These are phyloP conservation scores for Pezicula radicicola DNA, from an alignment of 2,329 filamentous ascomycete genomes.

Conservation along the genomic window DNA sequence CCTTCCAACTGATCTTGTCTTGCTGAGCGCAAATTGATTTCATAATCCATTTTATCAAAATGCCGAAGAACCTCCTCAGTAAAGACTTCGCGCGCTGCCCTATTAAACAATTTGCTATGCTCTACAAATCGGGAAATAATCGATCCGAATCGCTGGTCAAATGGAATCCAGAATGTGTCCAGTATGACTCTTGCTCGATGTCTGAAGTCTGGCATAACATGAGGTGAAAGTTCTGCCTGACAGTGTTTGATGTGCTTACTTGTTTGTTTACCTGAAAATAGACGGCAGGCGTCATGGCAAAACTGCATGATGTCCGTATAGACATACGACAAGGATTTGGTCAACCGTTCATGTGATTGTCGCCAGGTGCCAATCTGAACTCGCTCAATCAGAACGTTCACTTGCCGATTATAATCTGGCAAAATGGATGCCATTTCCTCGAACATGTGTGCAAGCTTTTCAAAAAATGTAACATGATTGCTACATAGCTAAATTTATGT, in stretches of 20 bases:
- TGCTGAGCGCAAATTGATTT: neutral
- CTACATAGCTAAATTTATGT: neutral
- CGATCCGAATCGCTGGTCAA: neutral
- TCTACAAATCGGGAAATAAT: neutral
- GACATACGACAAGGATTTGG: neutral
- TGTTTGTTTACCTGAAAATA: neutral
- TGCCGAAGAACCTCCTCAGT: neutral
- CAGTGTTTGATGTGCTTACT: neutral
- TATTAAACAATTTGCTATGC: neutral
- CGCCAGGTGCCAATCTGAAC: neutral
- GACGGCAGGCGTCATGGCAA: neutral
- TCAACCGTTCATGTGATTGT: neutral
- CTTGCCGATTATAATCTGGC: neutral
- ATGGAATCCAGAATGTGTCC: neutral
- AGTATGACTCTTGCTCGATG: neutral
- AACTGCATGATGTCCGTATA: neutral
- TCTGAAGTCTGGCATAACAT: neutral
- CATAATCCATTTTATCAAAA: neutral
- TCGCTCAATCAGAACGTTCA: neutral
- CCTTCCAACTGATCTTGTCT: neutral
- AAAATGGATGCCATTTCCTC: neutral
- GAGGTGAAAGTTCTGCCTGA: neutral
- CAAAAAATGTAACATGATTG: neutral
- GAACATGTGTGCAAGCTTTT: neutral
- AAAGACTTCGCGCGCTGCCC: neutral